Evolutionary conservation across 2,329 filamentous ascomycete genomes (phyloP), one percentile per base, ranked within the genome.

Genomic region (Talaromyces sp.): DNA sequence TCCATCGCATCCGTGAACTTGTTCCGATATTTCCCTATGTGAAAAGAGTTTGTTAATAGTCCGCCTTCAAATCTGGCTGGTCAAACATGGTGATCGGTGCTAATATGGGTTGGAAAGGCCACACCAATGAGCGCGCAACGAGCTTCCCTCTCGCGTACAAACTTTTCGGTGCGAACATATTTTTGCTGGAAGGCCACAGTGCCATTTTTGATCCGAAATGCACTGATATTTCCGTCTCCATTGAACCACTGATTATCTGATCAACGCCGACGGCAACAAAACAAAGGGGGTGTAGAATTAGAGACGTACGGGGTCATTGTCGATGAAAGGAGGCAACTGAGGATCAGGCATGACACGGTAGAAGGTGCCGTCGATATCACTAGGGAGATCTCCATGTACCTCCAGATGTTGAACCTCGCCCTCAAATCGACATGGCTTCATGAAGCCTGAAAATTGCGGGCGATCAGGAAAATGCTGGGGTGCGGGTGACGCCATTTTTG

Each of bases 321-420:
- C 62, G 0, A 73, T 64, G 10, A 73, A 64, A 0, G 74, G 76
- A 0, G 75, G 70, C 0, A 73, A 64, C 2, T 73, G 73, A 0
- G 77, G 80, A 67, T 84, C 82, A 16, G 81, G 80, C 72, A 83
- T 82, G 18, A 84, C 74, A 3, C 82, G 78, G 66, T 76, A 82
- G 64, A 82, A 82, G 0, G 76, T 80, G 0, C 80, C 80, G 58
- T 78, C 69, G 47, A 83, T 80, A 7, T 80, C 78, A 4, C 65
- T 60, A 0, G 81, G 80, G 34, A 82, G 76, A 4, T 71, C 69
- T 5, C 80, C 79, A 1, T 72, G 67, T 8, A 81, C 73, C 57
- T 81, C 78, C 2, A 81, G 66, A 23, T 23, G 57, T 79, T 71
- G 69, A 18, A 79, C 68, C 56, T 80, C 75, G 10, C 77, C 78